These are phyloP conservation scores for Penicillium vulpinum DNA, from an alignment of 2,329 filamentous ascomycete species.

Conservation along the genomic window DNA sequence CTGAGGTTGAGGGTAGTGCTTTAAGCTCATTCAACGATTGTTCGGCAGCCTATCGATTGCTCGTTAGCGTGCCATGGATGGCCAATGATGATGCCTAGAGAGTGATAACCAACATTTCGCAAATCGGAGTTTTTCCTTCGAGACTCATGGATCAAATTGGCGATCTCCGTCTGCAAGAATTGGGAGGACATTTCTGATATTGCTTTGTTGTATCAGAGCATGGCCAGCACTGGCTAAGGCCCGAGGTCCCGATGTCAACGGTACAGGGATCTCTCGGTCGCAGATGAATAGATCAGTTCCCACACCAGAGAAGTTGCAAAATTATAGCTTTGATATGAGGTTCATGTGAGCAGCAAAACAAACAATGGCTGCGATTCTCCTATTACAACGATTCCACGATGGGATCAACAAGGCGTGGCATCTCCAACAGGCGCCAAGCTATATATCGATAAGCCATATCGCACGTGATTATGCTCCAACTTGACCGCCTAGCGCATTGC, in stretches of 20 bases:
- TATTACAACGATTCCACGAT: constrained; percentile 12
- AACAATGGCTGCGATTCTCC: neutral
- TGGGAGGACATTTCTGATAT: constrained; percentile 76
- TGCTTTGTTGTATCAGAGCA: constrained; percentile 29
- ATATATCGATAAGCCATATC: constrained; percentile 27
- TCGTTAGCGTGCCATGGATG: constrained; percentile 22
- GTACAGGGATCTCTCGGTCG: constrained; percentile 6
- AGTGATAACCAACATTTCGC: constrained; percentile 57
- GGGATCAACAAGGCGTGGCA: constrained; percentile 26
- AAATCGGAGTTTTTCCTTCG: constrained; percentile 92
- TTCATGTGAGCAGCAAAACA: neutral
- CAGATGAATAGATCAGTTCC: neutral
- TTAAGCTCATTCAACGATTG: constrained; percentile 90
- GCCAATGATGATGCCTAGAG: constrained; percentile 10
- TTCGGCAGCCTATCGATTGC: constrained; percentile 71
- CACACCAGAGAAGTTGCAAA: neutral
- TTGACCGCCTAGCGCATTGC: constrained; percentile 17
- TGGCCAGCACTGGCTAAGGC: constrained; percentile 24
- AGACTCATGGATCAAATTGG: constrained; percentile 90
- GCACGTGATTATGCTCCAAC: constrained; percentile 19
- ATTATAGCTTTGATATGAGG: neutral
- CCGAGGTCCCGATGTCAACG: constrained; percentile 16
- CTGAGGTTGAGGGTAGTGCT: constrained; percentile 69
- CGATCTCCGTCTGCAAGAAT: constrained; percentile 82
- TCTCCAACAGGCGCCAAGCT: constrained; percentile 24